Conservation (phyloP, 345 rosid genomes). For the Raphanus raphanistrum region DNA sequence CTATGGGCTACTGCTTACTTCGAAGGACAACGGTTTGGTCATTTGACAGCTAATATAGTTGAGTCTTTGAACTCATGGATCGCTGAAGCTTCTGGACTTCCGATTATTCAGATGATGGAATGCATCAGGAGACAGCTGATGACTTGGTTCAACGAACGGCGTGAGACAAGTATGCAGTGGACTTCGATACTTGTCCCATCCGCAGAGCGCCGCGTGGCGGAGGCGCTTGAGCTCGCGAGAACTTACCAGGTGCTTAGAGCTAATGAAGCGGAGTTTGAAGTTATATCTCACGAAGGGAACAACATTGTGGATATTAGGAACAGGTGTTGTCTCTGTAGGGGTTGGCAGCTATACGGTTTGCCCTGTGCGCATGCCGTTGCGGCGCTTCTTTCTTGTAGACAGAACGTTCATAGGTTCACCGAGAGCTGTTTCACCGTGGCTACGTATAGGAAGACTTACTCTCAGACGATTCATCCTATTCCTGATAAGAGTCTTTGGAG, state of each 20-base stretch:
- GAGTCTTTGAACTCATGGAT: constrained; percentile 91
- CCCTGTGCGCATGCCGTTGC: constrained; percentile 99
- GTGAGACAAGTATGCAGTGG: constrained; percentile 96
- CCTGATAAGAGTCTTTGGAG: constrained; percentile 93
- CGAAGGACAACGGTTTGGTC: constrained; percentile 92
- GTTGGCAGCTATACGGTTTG: constrained; percentile 94
- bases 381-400: constrained; percentile 97
- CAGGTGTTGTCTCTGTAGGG: constrained; percentile 90
- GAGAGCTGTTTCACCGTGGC: constrained; percentile 98
- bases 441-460: constrained; percentile 84
- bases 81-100: constrained; percentile 96
- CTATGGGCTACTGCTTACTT: constrained; percentile 96
- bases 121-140: constrained; percentile 96
- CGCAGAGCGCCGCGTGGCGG: constrained; percentile 90
- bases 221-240: constrained; percentile 84
- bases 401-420: constrained; percentile 89
- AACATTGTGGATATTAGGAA: constrained; percentile 88
- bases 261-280: constrained; percentile 93
- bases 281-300: constrained; percentile 87
- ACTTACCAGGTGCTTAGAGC: constrained; percentile 92
- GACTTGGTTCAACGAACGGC: constrained; percentile 97
- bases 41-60: constrained; percentile 78
- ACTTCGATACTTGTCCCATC: constrained; percentile 89
- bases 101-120: constrained; percentile 98
- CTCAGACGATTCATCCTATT: constrained; percentile 93